Percentiles rank a stretch among this genome's conserved stretches.
Evolutionary conservation across 2,329 filamentous ascomycete genomes (phyloP).

Genomic region (Colletotrichum zoysiae): DNA sequence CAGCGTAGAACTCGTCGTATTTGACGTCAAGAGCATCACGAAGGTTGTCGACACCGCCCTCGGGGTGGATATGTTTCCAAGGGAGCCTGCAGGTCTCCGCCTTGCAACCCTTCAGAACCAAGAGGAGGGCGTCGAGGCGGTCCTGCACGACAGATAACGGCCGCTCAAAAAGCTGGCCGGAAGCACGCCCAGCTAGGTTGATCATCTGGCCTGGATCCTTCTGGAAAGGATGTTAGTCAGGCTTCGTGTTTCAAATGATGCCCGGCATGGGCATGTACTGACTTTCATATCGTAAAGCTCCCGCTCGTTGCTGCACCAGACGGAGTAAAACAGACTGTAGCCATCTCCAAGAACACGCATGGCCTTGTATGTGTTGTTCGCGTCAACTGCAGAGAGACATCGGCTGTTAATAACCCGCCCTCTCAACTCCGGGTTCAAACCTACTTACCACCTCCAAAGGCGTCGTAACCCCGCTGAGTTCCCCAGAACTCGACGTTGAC

Average conservation of each 20-base stretch:
- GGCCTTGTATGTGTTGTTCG: constrained; percentile 72
- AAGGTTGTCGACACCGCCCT: constrained; percentile 63
- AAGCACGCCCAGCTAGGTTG: constrained; percentile 53
- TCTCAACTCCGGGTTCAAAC: rapidly evolving
- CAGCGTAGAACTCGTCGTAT: constrained; percentile 67
- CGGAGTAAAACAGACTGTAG: constrained; percentile 74
- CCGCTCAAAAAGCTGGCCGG: constrained; percentile 48
- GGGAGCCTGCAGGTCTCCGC: constrained; percentile 65
- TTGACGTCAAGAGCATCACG: constrained; percentile 60
- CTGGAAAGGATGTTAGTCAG: constrained; percentile 47
- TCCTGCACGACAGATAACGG: constrained; percentile 56
- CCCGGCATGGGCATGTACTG: constrained; percentile 36
- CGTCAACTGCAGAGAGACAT: constrained; percentile 9
- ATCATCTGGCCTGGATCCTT: constrained; percentile 64
- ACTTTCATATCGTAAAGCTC: constrained; percentile 75
- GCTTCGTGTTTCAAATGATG: too few relatives aligned
- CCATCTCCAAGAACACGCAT: constrained; percentile 64
- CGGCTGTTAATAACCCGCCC: not conserved
- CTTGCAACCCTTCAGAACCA: constrained; percentile 73
- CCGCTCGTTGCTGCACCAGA: constrained; percentile 77
- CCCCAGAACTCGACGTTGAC: constrained; percentile 72
- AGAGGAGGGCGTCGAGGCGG: constrained; percentile 69
- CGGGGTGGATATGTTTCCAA: constrained; percentile 69
- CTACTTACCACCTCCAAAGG: constrained; percentile 22
- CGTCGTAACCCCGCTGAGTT: constrained; percentile 35